Conservation (phyloP, 305 asterid species). For the Fraxinus dipetala region DNA sequence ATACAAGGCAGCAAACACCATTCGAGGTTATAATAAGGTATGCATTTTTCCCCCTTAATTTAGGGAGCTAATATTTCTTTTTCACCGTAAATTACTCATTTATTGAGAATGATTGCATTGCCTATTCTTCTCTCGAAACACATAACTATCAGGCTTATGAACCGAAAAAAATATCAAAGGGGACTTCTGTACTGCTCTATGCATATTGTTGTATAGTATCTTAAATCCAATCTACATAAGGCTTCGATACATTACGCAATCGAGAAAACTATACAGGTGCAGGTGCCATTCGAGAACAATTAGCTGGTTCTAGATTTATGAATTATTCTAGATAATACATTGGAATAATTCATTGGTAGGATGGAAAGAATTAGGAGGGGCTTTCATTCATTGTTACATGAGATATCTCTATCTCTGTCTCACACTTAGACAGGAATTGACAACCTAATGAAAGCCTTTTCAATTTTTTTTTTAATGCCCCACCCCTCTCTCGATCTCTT, state of each 20-base stretch:
- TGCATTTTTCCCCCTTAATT: not conserved
- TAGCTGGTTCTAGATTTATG: not conserved
- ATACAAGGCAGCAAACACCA: conserved; percentile 64
- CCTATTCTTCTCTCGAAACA: not conserved
- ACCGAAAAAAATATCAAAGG: not conserved
- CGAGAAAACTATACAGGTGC: not conserved
- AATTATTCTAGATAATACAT: not conserved
- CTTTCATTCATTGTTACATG: not conserved
- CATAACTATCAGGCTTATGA: not conserved
- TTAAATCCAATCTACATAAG: not conserved
- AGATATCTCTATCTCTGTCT: not conserved
- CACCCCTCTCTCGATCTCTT: not conserved
- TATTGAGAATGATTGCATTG: not conserved
- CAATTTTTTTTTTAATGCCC: not conserved
- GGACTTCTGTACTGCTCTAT: not conserved
- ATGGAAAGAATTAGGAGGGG: not conserved
- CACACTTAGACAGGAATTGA: not conserved
- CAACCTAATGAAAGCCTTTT: not conserved
- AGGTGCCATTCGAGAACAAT: not conserved
- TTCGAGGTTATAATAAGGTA: conserved; percentile 59
- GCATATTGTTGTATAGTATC: not conserved
- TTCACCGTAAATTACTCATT: not conserved
- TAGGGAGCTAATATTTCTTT: not conserved
- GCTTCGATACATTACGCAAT: not conserved
- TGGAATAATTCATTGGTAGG: not conserved